phyloP scores from a whole-genome alignment of 179 eudicot genomes.

The Pouteria campechiana region DNA sequence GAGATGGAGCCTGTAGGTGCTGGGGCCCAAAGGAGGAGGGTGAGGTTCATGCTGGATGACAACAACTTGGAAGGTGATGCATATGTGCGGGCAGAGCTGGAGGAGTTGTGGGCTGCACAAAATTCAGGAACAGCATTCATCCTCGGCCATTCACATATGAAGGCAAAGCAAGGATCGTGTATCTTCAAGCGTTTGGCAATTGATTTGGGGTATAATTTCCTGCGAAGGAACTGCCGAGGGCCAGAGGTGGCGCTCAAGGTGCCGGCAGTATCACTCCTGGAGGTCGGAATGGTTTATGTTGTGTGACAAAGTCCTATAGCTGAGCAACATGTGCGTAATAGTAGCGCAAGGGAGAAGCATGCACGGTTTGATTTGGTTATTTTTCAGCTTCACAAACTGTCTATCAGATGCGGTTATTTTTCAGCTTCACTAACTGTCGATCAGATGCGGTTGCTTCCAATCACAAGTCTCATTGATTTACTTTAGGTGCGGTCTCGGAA shows the following conservation, averaged over 20 bases:
- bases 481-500: too few species aligned
- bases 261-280: conserved; percentile 80
- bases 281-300: conserved; percentile 96
- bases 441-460: too few species aligned
- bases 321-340: too few species aligned
- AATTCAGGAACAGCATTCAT: conserved; percentile 86
- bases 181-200: conserved; percentile 54
- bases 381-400: too few species aligned
- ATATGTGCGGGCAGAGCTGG: conserved; percentile 52
- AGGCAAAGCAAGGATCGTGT: conserved; percentile 82
- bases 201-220: conserved; percentile 71
- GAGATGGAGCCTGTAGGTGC: conserved; percentile 32
- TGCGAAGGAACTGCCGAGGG: conserved; percentile 77
- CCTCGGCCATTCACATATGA: conserved; percentile 76
- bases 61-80: conserved; percentile 12
- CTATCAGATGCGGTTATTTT: too few species aligned
- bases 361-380: too few species aligned
- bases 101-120: conserved; percentile 57
- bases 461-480: too few species aligned
- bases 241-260: conserved; percentile 72
- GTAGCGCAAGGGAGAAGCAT: too few species aligned
- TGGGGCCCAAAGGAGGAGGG: conserved; percentile 38
- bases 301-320: too few species aligned
- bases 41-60: conserved; percentile 44
- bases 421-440: too few species aligned